Evolutionary conservation across 2,329 filamentous ascomycete genomes (phyloP), one percentile per base, ranked within the genome.

Genomic region (Clathrospora elynae): DNA sequence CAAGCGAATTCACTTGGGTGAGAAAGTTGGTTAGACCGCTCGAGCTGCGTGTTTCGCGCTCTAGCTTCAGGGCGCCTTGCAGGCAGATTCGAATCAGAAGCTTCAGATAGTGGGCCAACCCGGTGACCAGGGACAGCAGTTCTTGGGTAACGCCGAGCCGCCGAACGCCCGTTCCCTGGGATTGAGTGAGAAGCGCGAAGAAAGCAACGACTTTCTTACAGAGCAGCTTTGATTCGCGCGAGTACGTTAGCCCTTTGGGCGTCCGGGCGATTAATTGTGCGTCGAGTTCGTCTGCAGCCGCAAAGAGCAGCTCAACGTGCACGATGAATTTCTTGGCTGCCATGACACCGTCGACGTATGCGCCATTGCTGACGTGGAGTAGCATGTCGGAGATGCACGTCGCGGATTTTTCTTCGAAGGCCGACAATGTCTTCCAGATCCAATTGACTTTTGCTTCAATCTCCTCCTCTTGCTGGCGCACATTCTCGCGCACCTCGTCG

Each of bases 201-300:
- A 99, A 99, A 17, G 92, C 89, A 5, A 99, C 93, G 40, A 99
- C 95, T 72, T 99, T 99, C 73, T 99, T 99, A 78, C 93, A 99
- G n/a, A 99, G 82, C 35, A 99, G 79, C 72, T 99, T 99, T n/a
- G 93, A 88, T 75, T 99, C 93, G 61, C 93, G 85, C 12, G 88
- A 87, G 67, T 97, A 99, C 7, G 90, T 89, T 49, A 99, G 79
- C 51, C 88, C 86, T 78, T 93, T 95, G 58, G 88, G 81, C 12
- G 84, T 85, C 30, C 85, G 75, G 13, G 75, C 73, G 43, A 81
- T 76, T 70, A 96, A 85, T 37, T 85, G 81, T 7, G 77, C 76
- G 60, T 96, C 91, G 41, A 99, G 79, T 60, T 85, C 83, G 70
- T 99, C 93, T 12, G 90, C 90, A 14, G 90, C 90, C 29, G 81